Percentiles rank a stretch among this genome's conserved stretches.
Conservation (phyloP, 2,329 filamentous ascomycete species). For the Cladosporium sp. region DNA sequence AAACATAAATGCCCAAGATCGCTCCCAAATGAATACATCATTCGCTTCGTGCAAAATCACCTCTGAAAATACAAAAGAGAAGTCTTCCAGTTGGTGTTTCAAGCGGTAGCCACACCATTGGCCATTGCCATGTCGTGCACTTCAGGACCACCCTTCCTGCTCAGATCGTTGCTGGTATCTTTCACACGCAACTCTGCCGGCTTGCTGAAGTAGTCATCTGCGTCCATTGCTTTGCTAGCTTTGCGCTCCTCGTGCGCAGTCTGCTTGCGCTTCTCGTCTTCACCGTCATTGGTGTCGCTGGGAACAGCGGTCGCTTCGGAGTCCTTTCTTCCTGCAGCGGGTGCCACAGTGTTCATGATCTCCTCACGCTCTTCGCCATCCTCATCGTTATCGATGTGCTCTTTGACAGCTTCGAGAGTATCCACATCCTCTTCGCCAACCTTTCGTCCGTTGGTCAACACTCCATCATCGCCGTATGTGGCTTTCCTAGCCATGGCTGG, state of each 20-base stretch:
- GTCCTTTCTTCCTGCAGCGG: slow-evolving; percentile 4
- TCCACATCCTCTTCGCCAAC: slow-evolving; percentile 19
- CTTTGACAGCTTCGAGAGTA: slow-evolving; percentile 2
- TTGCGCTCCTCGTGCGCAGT: slow-evolving; percentile 6
- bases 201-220: slow-evolving; percentile 12
- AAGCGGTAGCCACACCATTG: slow-evolving; percentile 8
- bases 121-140: slow-evolving; percentile 12
- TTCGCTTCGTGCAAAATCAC: neutral
- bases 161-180: neutral
- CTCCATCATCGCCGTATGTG: slow-evolving; percentile 10
- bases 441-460: slow-evolving; percentile 25
- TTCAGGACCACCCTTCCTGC: slow-evolving; percentile 4
- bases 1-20: slow-evolving; percentile 1
- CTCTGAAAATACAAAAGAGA: neutral
- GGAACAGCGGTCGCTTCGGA: slow-evolving; percentile 18
- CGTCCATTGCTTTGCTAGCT: neutral
- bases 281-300: slow-evolving; percentile 12
- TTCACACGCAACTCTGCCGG: neutral
- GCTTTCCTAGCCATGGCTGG: slow-evolving; percentile 31
- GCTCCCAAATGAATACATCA: neutral
- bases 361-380: neutral
- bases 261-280: slow-evolving; percentile 5
- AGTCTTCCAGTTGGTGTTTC: neutral
- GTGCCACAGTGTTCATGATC: neutral
- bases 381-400: neutral